Base-by-base conservation (phyloP, 2,329 filamentous ascomycete genomes). In the Ophidiomyces ophidiicola region DNA sequence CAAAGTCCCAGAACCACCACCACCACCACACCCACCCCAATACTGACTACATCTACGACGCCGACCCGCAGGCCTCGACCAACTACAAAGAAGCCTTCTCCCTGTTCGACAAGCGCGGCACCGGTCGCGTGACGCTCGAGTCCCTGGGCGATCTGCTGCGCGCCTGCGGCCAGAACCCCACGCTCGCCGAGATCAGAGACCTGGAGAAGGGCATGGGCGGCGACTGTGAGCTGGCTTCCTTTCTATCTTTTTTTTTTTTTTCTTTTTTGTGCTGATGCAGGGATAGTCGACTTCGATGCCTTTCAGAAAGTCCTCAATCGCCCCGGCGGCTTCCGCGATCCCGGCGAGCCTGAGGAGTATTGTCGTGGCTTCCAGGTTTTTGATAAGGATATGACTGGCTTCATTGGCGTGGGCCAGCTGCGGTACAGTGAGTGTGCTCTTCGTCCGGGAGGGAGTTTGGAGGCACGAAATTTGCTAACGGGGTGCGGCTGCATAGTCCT, bases 31-130 rank as follows among this genome's bases (percentile, higher is more conserved):
- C 10, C 19, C 32, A 37, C 7, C 26, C 15, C 26, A 23, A 37
- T 15, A 14, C 35, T 37, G 12, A 37, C 21, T 28, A 37, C 24
- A 20, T 21, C 11, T 37, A 37, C 10, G 19, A 36, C 30, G 25
- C 41, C 15, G 35, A 44, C 24, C 43, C 47, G 39, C 73, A 79
- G 75, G 72, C 75, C 60, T 76, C 76, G 46, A 96, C 88, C 70
- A 96, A 98, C 80, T 98, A 96, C 84, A 96, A 96, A 74, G 90
- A 98, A 80, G 90, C 90, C 53, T 98, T 98, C 68, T 87, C 87
- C 56, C 82, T 98, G 62, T 98, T 96, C 72, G 90, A 98, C 74
- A 96, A 94, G 79, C 88, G 90, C 64, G 90, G 90, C 60, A 93
- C 84, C 60, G 87, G 88, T 59, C 87, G 87, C 54, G 90, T 96